phyloP scores from a whole-genome alignment of 352 stramenopile genomes.

The Blastocystis sp. region DNA sequence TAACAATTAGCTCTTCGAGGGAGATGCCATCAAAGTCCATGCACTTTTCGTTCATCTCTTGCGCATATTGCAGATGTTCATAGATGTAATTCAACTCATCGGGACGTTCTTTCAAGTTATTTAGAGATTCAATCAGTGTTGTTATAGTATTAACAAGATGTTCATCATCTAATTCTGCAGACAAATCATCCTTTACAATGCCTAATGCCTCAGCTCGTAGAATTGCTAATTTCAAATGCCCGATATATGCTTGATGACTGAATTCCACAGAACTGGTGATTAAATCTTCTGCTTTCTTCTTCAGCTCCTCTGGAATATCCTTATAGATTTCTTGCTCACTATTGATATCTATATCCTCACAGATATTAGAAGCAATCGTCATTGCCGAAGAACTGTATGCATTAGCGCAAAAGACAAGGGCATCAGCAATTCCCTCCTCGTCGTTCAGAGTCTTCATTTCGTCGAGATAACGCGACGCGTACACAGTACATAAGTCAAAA shows the following conservation, averaged over 20 bases:
- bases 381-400: neutral
- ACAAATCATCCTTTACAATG: neutral
- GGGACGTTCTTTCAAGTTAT: neutral
- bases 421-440: neutral
- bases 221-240: neutral
- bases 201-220: neutral
- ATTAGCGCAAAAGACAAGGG: neutral
- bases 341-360: neutral
- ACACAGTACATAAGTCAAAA: neutral
- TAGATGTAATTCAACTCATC: neutral
- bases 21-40: conserved; percentile 11
- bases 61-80: neutral
- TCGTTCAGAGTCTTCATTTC: neutral
- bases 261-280: neutral
- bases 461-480: neutral
- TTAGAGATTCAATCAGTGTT: conserved; percentile 4
- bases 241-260: conserved; percentile 35
- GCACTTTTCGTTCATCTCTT: conserved; percentile 41
- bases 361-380: neutral
- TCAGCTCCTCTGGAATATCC: neutral
- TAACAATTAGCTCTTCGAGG: conserved; percentile 11
- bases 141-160: neutral
- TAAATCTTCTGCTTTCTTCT: neutral
- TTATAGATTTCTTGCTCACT: neutral
- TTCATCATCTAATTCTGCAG: neutral